Evolutionary conservation across 1,139 yeast genomes (phyloP).

Genomic region (Debaryomycetaceae sp.): DNA sequence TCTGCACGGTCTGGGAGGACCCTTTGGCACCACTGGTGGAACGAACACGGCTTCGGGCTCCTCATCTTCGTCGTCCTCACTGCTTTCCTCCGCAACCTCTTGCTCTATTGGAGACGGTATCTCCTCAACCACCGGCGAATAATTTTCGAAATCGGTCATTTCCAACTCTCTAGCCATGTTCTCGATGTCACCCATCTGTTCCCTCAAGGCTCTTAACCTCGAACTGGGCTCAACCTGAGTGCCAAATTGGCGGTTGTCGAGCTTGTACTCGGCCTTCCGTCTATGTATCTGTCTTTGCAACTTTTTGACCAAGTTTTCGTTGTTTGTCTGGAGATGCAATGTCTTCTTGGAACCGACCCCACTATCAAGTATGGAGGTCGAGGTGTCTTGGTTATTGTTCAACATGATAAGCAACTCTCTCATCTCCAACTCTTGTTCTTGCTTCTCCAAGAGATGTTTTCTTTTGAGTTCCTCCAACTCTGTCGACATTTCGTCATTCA

Average conservation of each 20-base stretch:
- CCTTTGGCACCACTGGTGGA: constrained; percentile 16
- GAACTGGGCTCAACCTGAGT: constrained; percentile 71
- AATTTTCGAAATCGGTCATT: constrained; percentile 68
- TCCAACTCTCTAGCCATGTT: constrained; percentile 83
- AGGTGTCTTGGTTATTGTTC: constrained; percentile 35
- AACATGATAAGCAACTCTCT: constrained; percentile 77
- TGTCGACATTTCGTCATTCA: constrained; percentile 56
- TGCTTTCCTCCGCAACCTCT: constrained; percentile 17
- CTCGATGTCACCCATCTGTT: constrained; percentile 82
- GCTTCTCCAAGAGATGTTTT: constrained; percentile 70
- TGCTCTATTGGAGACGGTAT: constrained; percentile 9
- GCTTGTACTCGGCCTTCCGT: constrained; percentile 57
- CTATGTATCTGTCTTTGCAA: constrained; percentile 59
- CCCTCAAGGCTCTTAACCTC: constrained; percentile 69
- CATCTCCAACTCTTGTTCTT: constrained; percentile 83
- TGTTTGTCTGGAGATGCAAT: constrained; percentile 33
- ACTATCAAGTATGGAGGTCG: constrained; percentile 25
- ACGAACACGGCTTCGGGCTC: constrained; percentile 14
- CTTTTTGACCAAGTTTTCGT: constrained; percentile 43
- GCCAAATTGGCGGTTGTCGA: constrained; percentile 54
- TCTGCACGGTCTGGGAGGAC: constrained; percentile 33
- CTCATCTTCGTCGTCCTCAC: constrained; percentile 14
- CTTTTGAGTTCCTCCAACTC: constrained; percentile 72
- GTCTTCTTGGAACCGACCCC: constrained; percentile 35
- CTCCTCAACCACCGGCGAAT: constrained; percentile 13